Percentiles rank a stretch among this genome's conserved stretches.
phyloP scores from a whole-genome alignment of 345 rosid genomes.

The Microthlaspi erraticum region DNA sequence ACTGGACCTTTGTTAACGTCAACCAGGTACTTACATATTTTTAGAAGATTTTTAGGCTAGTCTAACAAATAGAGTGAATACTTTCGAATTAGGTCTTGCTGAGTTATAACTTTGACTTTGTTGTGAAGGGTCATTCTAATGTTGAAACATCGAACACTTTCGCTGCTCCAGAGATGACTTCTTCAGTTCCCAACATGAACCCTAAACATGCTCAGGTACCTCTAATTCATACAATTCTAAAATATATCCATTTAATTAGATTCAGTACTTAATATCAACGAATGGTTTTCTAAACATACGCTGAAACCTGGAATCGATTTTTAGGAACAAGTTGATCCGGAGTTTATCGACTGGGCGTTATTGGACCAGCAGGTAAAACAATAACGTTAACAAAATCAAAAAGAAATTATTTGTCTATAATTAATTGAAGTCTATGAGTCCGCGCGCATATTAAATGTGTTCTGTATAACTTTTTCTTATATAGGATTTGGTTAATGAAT shows the following conservation, averaged over 20 bases:
- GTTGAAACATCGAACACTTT: constrained; percentile 30
- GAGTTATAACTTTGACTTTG: constrained; percentile 10
- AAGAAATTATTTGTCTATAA: background rate
- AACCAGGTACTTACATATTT: constrained; percentile 34
- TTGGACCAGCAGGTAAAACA: constrained; percentile 31
- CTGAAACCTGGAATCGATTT: constrained; percentile 7
- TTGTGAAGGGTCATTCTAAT: constrained; percentile 27
- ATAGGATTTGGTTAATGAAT: constrained; percentile 30
- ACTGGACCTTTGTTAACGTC: constrained; percentile 10
- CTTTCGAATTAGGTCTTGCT: background rate
- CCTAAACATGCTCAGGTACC: constrained; percentile 37
- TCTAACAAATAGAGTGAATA: constrained; percentile 4
- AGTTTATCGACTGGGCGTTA: constrained; percentile 26
- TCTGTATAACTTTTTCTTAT: background rate
- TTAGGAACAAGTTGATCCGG: constrained; percentile 33
- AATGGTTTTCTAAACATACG: constrained; percentile 1
- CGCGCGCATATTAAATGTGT: background rate
- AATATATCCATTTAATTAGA: background rate
- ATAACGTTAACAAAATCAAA: constrained; percentile 6
- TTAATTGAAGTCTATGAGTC: constrained; percentile 3
- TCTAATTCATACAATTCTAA: background rate
- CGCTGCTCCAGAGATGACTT: constrained; percentile 23
- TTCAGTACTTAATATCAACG: background rate
- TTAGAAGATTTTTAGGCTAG: background rate
- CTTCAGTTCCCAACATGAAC: constrained; percentile 4